Evolutionary conservation across 2,329 filamentous ascomycete species (phyloP).

Genomic region (Penicillium digitatum): DNA sequence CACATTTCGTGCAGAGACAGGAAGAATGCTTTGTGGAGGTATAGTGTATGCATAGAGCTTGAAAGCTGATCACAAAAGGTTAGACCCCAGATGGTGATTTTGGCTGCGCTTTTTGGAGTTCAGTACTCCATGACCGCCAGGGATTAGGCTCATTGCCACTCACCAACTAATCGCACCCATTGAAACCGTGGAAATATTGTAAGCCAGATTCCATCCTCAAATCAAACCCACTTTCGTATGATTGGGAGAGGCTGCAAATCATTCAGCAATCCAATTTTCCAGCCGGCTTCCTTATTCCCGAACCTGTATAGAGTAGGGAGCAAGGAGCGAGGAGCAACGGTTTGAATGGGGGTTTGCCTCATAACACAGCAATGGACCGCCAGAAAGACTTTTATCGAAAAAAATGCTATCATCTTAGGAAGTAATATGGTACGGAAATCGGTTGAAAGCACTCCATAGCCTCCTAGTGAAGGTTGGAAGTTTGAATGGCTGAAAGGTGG

Average conservation of each 20-base stretch:
- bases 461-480: neutral
- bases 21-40: neutral
- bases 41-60: neutral
- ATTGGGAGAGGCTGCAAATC: neutral
- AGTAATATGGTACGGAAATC: neutral
- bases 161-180: neutral
- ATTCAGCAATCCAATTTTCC: neutral
- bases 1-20: neutral
- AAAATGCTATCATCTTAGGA: neutral
- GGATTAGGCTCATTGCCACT: neutral
- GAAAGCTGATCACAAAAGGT: neutral
- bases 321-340: neutral
- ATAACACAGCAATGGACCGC: neutral
- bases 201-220: neutral
- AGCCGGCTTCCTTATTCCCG: neutral
- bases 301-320: neutral
- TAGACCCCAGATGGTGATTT: neutral
- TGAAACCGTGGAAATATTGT: neutral
- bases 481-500: neutral
- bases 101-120: neutral
- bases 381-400: no score
- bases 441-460: neutral
- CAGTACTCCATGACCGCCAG: slow-evolving; percentile 3
- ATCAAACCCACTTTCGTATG: neutral
- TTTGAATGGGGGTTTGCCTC: neutral